Percentiles rank a stretch among this genome's conserved stretches.
phyloP scores from a whole-genome alignment of 345 rosid genomes.

The Salix koriyanagi region DNA sequence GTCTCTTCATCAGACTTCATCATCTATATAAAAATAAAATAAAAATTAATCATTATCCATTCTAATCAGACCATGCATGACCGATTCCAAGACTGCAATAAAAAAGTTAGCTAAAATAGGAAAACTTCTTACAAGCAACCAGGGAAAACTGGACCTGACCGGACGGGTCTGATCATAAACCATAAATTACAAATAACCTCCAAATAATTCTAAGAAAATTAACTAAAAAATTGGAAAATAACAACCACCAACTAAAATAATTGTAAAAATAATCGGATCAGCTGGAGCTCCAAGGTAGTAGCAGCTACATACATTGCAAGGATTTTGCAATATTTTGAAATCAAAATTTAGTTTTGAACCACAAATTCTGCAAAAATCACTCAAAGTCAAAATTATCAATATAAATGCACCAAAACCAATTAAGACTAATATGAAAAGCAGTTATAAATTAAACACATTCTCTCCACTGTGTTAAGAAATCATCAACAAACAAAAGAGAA shows the following conservation, averaged over 20 bases:
- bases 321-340: background rate
- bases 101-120: background rate
- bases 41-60: background rate
- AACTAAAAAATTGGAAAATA: background rate
- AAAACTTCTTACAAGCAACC: background rate
- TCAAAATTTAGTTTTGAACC: background rate
- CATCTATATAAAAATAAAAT: background rate
- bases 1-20: slow-evolving; percentile 4
- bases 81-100: no score
- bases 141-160: background rate
- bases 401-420: background rate
- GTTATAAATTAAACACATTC: background rate
- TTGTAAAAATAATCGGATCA: background rate
- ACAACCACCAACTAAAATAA: background rate
- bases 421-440: background rate
- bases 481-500: background rate
- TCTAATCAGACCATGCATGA: background rate
- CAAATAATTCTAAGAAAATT: background rate
- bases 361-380: background rate
- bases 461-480: background rate
- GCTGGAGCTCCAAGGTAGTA: background rate
- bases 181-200: background rate
- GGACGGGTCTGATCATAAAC: background rate
- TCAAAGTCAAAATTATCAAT: background rate
- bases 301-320: background rate